Evolutionary conservation across 2,329 filamentous ascomycete species (phyloP), one percentile per base, ranked within the genome.

Genomic region (Arthrobotrys megalospora): DNA sequence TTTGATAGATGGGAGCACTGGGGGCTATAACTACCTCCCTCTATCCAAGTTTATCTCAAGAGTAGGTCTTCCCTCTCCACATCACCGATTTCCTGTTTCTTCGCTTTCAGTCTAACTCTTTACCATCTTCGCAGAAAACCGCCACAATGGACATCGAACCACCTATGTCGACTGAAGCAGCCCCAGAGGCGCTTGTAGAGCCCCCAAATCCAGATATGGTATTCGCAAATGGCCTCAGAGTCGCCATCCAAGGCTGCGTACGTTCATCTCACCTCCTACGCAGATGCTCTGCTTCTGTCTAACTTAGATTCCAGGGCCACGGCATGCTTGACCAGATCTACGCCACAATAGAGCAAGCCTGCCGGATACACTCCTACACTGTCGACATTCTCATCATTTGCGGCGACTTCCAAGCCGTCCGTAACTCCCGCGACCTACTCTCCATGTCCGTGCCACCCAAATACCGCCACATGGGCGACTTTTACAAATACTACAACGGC

Each of bases 311-410:
- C 10, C 65, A 96, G 93, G 95, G 95, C 75, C 96, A 99, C 85
- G 96, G 96, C 80, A 93, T 91, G 0, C 89, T 99, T 65, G 89
- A 98, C 83, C 92, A 93, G 72, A 98, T 99, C 81, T 99, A 98
- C 84, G 89, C 91, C 0, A 91, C 93, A 0, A 89, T 97, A 28
- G 86, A 88, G 47, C 87, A 89, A 80, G 88, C 93, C 8, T 93
- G 91, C 84, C 87, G 92, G 80, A 48, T 76, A 47, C 69, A 81
- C 38, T 80, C 80, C 60, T 81, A 79, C 50, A 89, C 88, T 38
- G 90, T 98, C 34, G 96, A 99, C 84, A 85, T 97, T 10, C 86
- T 99, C 81, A 96, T 99, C 82, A 97, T 99, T 82, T 93, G 95
- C 70, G 96, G 96, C 32, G 96, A 99, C 83, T 99, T 99, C 81